A percentile compares a stretch with the other conserved stretches of the same genome.
phyloP scores from a whole-genome alignment of 2,329 filamentous ascomycete species.

The Penicillium frequentans region DNA sequence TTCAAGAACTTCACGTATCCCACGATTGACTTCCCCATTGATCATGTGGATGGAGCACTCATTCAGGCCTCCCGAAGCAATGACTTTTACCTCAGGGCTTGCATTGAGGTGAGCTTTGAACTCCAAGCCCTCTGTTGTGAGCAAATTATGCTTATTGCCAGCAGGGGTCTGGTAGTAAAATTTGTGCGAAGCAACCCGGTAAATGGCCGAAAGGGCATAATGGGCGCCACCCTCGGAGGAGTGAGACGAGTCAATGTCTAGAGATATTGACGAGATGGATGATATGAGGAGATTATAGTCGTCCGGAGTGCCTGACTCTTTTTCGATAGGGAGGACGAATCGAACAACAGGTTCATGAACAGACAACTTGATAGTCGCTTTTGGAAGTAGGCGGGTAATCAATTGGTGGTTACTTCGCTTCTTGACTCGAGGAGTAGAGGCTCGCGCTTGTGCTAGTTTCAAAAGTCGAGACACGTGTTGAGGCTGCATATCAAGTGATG shows the following conservation, averaged over 20 bases:
- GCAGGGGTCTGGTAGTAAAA: conserved; percentile 92
- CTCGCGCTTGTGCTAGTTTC: conserved; percentile 66
- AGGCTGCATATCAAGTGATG: conserved; percentile 88
- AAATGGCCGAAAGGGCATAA: conserved; percentile 80
- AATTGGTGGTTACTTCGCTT: conserved; percentile 60
- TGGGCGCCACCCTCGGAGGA: conserved; percentile 79
- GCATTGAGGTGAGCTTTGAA: conserved; percentile 82
- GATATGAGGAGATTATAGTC: conserved; percentile 96
- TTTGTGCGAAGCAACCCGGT: conserved; percentile 80
- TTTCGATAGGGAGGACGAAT: conserved; percentile 80
- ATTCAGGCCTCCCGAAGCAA: conserved; percentile 75
- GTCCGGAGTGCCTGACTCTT: conserved; percentile 58
- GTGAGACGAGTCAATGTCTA: conserved; percentile 96
- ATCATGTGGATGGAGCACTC: conserved; percentile 89
- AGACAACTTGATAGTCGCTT: conserved; percentile 91
- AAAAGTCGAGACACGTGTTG: conserved; percentile 85
- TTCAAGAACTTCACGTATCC: conserved; percentile 84
- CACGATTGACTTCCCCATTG: conserved; percentile 87
- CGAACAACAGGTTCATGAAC: conserved; percentile 94
- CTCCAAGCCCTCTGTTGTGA: conserved; percentile 85
- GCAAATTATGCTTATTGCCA: conserved; percentile 78
- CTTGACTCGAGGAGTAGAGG: conserved; percentile 41
- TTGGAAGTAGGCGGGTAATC: conserved; percentile 87
- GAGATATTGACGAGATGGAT: conserved; percentile 86
- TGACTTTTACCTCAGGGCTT: conserved; percentile 79